Conservation (phyloP, 129 eudicot genomes). For the Logfia minima region DNA sequence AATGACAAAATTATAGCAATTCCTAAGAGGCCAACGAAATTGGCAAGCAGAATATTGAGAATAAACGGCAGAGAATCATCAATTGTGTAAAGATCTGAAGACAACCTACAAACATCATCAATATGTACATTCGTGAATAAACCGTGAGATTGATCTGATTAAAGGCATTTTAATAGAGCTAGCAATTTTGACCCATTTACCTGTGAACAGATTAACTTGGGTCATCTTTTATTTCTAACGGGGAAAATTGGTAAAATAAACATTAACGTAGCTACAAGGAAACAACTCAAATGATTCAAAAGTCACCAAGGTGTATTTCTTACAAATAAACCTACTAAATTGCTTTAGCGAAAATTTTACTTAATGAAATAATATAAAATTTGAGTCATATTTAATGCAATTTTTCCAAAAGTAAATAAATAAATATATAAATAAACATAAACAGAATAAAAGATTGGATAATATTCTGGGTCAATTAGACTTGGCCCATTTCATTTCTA, state of each 20-base stretch:
- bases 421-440: too few relatives aligned
- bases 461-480: neutral
- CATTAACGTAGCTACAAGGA: neutral
- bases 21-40: slow-evolving; percentile 88
- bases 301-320: neutral
- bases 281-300: neutral
- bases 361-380: too few relatives aligned
- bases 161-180: neutral
- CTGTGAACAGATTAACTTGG: neutral
- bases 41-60: slow-evolving; percentile 95
- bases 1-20: slow-evolving; percentile 72
- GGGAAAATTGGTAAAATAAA: slow-evolving; percentile 1
- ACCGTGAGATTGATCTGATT: neutral
- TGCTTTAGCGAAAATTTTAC: too few relatives aligned
- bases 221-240: slow-evolving; percentile 1
- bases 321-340: neutral
- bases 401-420: too few relatives aligned
- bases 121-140: slow-evolving; percentile 6
- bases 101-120: slow-evolving; percentile 51
- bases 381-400: too few relatives aligned
- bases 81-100: slow-evolving; percentile 93
- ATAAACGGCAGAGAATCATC: slow-evolving; percentile 94
- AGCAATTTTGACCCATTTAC: slow-evolving; percentile 1
- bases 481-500: neutral
- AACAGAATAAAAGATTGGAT: neutral